phyloP scores from a whole-genome alignment of 2,329 filamentous ascomycete genomes.

The Talaromyces albobiverticillius region DNA sequence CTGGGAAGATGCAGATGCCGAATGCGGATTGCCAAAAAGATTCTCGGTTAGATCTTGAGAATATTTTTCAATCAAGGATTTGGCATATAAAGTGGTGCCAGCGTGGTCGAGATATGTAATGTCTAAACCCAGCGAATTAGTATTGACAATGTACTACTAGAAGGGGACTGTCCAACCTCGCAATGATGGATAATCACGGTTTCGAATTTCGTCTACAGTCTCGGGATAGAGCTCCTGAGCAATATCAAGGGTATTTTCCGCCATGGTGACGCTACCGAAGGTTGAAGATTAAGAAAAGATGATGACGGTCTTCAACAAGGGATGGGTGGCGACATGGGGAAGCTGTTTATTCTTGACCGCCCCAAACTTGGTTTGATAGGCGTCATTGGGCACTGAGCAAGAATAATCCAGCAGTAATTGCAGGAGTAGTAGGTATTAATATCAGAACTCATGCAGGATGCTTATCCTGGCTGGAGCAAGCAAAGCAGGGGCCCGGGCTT shows the following conservation, averaged over 20 bases:
- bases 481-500: background rate
- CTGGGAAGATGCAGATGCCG: slow-evolving; percentile 77
- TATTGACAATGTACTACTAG: background rate
- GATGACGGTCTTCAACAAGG: slow-evolving; percentile 1
- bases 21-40: slow-evolving; percentile 90
- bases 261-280: slow-evolving; percentile 6
- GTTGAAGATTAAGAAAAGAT: background rate
- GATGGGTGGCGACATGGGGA: slow-evolving; percentile 13
- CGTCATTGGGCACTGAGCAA: background rate
- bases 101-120: slow-evolving; percentile 89
- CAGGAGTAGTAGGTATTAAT: background rate
- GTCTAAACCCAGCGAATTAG: slow-evolving; percentile 45
- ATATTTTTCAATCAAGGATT: slow-evolving; percentile 76
- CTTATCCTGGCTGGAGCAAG: background rate
- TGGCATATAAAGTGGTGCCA: slow-evolving; percentile 80
- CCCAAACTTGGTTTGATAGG: background rate
- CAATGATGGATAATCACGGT: slow-evolving; percentile 47
- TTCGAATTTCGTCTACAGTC: slow-evolving; percentile 48
- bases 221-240: slow-evolving; percentile 35
- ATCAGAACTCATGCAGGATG: background rate
- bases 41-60: slow-evolving; percentile 72
- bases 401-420: background rate
- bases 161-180: slow-evolving; percentile 26
- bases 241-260: slow-evolving; percentile 16
- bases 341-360: background rate